Percentiles rank a stretch among this genome's conserved stretches.
Evolutionary conservation across 805 yeast species (phyloP).

Genomic region (Limtongia smithiae): DNA sequence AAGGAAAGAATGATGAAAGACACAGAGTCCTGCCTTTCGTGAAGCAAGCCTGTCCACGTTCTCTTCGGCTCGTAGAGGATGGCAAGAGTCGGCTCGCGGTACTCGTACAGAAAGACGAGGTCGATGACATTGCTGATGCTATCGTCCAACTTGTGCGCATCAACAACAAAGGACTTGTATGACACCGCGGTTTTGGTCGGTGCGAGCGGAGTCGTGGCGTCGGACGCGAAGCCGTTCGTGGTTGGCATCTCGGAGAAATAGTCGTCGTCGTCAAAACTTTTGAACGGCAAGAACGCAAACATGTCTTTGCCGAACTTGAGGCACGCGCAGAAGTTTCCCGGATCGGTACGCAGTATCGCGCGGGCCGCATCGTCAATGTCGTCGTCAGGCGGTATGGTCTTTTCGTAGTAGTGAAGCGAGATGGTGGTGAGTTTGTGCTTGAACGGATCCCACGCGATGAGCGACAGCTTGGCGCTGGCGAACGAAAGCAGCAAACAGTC

Average conservation of each 20-base stretch:
- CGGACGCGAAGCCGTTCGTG: too few species aligned
- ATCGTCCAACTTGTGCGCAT: constrained; percentile 52
- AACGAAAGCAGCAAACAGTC: constrained; percentile 68
- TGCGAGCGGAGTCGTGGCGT: too few species aligned
- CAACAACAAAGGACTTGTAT: constrained; percentile 55
- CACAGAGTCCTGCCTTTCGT: constrained; percentile 59
- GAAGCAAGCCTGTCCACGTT: constrained; percentile 77
- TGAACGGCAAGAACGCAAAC: constrained; percentile 69
- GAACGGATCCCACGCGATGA: constrained; percentile 64
- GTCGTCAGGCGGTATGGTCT: constrained; percentile 29
- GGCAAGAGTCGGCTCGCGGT: constrained; percentile 78
- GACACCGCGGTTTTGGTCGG: too few species aligned
- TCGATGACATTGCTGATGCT: constrained; percentile 63
- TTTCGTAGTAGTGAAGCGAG: constrained; percentile 84
- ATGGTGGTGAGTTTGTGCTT: constrained; percentile 59
- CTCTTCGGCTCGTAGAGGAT: constrained; percentile 54
- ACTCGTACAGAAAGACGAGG: constrained; percentile 65
- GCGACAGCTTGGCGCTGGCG: constrained; percentile 69
- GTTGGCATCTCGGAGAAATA: constrained; percentile 29
- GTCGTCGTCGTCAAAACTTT: constrained; percentile 38
- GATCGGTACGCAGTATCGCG: constrained; percentile 54
- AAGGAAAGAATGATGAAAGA: constrained; percentile 62
- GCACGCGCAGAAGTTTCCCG: constrained; percentile 51
- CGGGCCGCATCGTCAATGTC: constrained; percentile 29
- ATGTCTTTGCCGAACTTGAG: constrained; percentile 55